phyloP scores from a whole-genome alignment of 2,329 filamentous ascomycete species.

The Ampelomyces quisqualis region DNA sequence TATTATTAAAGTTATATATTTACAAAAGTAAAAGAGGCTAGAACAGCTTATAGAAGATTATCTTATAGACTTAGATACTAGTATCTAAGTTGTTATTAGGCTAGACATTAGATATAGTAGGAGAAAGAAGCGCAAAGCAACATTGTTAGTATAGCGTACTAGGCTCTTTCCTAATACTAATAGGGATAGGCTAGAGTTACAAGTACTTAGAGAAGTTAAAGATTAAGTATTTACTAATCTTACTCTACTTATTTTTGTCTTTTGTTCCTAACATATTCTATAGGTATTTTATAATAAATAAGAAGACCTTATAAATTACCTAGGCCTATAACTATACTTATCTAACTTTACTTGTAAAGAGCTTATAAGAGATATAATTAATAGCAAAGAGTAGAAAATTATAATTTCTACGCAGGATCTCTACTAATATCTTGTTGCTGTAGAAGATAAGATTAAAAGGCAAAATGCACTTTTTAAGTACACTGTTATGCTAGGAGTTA shows the following conservation, averaged over 20 bases:
- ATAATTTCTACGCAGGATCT: background rate
- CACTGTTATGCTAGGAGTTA: slow-evolving; percentile 12
- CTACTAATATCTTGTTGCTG: slow-evolving; percentile 15
- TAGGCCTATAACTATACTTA: background rate
- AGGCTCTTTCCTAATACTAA: background rate
- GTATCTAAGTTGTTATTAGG: background rate
- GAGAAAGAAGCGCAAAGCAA: background rate
- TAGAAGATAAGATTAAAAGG: slow-evolving; percentile 10
- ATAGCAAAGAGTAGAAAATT: background rate
- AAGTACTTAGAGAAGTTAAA: background rate
- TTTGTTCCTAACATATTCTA: background rate
- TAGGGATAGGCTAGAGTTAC: background rate
- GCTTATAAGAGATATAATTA: background rate
- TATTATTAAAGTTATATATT: background rate
- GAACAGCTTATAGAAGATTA: background rate
- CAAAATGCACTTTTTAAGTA: slow-evolving; percentile 13
- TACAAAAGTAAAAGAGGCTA: background rate
- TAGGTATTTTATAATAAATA: background rate
- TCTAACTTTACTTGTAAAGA: background rate
- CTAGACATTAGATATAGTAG: background rate
- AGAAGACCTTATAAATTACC: background rate
- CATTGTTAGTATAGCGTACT: background rate
- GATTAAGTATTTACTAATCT: background rate
- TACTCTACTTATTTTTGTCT: background rate
- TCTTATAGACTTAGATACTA: background rate